Evolutionary conservation across 345 rosid genomes (phyloP).

Genomic region (Pistacia integerrima): DNA sequence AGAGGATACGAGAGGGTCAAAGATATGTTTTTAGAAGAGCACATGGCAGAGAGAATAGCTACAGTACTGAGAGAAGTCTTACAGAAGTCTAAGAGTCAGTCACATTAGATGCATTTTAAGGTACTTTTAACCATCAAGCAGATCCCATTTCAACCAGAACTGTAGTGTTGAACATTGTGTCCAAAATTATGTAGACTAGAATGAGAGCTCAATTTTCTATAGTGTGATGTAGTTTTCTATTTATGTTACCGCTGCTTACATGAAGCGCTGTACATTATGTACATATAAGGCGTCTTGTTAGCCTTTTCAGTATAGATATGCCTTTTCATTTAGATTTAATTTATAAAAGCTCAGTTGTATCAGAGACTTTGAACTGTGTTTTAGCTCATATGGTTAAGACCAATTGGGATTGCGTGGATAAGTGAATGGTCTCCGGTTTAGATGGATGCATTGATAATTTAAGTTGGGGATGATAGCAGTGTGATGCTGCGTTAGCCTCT

Average conservation of each 20-base stretch:
- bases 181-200: slow-evolving; percentile 2
- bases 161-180: neutral
- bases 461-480: no score
- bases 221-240: neutral
- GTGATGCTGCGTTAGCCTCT: no score
- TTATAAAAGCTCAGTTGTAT: no score
- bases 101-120: neutral
- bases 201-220: neutral
- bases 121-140: neutral
- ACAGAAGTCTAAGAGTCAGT: slow-evolving; percentile 23
- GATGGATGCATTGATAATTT: no score
- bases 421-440: no score
- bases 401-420: no score
- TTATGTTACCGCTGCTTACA: neutral
- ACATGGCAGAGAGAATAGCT: slow-evolving; percentile 52
- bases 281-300: slow-evolving; percentile 13
- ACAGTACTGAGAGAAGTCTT: slow-evolving; percentile 41
- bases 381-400: no score
- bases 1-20: slow-evolving; percentile 49
- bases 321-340: slow-evolving; percentile 2
- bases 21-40: slow-evolving; percentile 46
- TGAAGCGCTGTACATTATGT: slow-evolving; percentile 35
- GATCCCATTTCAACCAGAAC: neutral
- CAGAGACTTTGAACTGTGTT: no score
- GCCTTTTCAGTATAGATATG: neutral